Evolutionary conservation across 306 rosid genomes (phyloP), one percentile per base, ranked within the genome.

Genomic region (Trifolium pratense): DNA sequence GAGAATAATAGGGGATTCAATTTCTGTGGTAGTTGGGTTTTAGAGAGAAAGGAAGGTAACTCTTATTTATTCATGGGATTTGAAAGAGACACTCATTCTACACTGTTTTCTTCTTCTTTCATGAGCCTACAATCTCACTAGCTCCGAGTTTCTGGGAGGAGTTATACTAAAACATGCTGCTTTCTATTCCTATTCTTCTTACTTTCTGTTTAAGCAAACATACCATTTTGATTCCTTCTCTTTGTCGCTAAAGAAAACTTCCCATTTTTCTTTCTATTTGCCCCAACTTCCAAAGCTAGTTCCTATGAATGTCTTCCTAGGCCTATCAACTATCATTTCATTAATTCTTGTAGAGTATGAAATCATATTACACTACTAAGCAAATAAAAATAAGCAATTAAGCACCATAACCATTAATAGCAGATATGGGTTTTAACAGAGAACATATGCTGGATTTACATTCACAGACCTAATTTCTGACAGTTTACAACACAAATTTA

Each of bases 351-450:
- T 45, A 5, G 20, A 12, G 21, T 1, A 45, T 29, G 68, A 45
- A 31, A 73, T 60, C 18, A 29, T 6, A 17, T 25, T 23, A 59
- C 13, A 26, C 42, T 21, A 40, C 32, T 42, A 58, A 15, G 6
- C 55, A 37, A 71, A 39, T 40, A 21, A 39, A 59, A 26, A 60
- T 14, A 17, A 25, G 68, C 68, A 58, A 26, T 55, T 37, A 36
- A 16, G 12, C 45, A 42, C 26, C 48, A 62, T 37, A 52, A 34
- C 53, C 66, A 40, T 40, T 40, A 71, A 34, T 34, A 34, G 8
- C 7, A 34, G 39, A 34, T 34, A 34, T 34, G 39, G 39, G 4
- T 34, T 34, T 34, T 34, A 34, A 34, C 39, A 5, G 36, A 34
- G 39, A 34, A 34, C 39, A 34, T 34, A 34, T 34, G 0, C 39